Evolutionary conservation across 345 rosid species (phyloP).

Genomic region (Eucalyptus viminalis): DNA sequence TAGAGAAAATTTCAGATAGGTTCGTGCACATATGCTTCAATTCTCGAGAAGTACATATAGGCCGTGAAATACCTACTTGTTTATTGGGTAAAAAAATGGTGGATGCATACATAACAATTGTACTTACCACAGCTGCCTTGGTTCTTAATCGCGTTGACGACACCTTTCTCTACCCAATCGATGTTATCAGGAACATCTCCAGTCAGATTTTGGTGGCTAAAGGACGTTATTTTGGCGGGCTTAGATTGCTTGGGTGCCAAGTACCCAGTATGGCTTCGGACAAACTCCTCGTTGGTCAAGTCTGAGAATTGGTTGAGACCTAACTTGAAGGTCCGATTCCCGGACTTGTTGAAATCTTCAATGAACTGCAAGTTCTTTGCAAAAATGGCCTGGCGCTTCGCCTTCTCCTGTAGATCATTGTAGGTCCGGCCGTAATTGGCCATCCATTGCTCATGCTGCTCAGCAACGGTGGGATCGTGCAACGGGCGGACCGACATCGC

Average conservation of each 20-base stretch:
- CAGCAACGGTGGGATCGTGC: not conserved
- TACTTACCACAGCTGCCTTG: not conserved
- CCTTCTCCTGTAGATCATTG: conserved; percentile 2
- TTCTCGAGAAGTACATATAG: no score
- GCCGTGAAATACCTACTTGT: not conserved
- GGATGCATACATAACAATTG: not conserved
- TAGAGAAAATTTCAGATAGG: not conserved
- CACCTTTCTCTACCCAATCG: not conserved
- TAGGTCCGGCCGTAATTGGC: not conserved
- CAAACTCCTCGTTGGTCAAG: conserved; percentile 12
- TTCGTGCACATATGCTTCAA: no score
- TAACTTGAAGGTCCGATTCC: conserved; percentile 5
- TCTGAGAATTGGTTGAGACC: conserved; percentile 18
- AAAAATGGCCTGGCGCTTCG: conserved; percentile 12
- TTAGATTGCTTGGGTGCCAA: not conserved
- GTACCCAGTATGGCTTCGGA: not conserved
- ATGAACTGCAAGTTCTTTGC: conserved; percentile 10
- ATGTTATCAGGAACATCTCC: not conserved
- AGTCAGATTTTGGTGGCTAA: not conserved
- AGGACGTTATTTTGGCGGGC: not conserved
- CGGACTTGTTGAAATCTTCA: conserved; percentile 5
- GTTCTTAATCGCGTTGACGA: not conserved
- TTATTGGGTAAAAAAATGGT: not conserved
- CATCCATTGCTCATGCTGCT: not conserved
- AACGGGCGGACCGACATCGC: no score